Conservation (phyloP, 352 stramenopile species). For the Phytophthora melonis region DNA sequence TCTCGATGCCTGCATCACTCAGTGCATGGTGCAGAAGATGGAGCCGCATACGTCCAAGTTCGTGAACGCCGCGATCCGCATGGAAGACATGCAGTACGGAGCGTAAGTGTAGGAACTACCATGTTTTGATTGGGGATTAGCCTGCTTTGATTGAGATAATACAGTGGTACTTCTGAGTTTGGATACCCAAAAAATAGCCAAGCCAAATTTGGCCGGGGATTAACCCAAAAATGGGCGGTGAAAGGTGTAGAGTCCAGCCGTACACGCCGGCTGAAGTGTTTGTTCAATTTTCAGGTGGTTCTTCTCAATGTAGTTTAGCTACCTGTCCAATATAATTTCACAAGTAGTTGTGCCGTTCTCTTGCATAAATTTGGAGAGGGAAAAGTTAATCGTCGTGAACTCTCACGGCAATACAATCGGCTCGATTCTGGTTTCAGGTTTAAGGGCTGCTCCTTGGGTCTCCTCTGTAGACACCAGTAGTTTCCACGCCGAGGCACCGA, state of each 20-base stretch:
- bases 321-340: neutral
- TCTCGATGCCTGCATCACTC: neutral
- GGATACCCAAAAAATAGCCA: no score
- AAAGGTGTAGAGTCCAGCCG: conserved; percentile 16
- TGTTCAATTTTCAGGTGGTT: conserved; percentile 54
- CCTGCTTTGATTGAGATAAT: no score
- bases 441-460: neutral
- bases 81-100: no score
- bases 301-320: conserved; percentile 25
- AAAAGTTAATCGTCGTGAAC: conserved; percentile 7
- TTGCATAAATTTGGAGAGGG: neutral
- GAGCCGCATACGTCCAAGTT: neutral
- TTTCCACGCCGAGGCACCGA: conserved; percentile 5
- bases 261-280: conserved; percentile 47
- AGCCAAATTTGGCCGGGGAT: no score
- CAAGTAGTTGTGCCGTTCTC: neutral
- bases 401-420: conserved; percentile 11
- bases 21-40: neutral
- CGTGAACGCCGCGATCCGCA: neutral
- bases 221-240: no score
- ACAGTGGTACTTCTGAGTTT: no score
- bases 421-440: neutral
- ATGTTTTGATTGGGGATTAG: no score
- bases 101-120: no score
- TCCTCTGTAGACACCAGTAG: conserved; percentile 15